phyloP scores from a whole-genome alignment of 257 asterid species.

The Solanum tacnaense region DNA sequence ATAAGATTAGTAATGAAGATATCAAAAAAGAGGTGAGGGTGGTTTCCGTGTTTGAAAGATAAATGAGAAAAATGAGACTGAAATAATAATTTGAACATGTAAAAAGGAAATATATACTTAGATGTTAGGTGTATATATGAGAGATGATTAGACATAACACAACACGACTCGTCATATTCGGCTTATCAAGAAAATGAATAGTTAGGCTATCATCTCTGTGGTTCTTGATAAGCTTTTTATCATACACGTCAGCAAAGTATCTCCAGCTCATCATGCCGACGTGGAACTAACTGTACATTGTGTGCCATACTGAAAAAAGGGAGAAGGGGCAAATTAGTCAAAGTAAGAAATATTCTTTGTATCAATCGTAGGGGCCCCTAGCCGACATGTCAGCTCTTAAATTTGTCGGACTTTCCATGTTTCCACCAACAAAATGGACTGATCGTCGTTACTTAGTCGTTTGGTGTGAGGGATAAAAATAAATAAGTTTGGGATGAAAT shows the following conservation, averaged over 20 bases:
- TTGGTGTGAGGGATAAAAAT: no score
- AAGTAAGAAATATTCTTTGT: background rate
- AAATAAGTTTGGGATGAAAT: no score
- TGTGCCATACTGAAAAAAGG: background rate
- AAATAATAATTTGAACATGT: background rate
- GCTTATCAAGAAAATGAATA: background rate
- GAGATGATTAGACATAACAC: no score
- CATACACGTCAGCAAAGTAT: background rate
- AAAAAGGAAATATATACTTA: no score
- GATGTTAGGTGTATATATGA: background rate
- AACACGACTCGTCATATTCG: no score
- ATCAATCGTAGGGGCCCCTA: background rate
- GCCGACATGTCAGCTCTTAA: conserved; percentile 5
- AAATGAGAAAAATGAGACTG: background rate
- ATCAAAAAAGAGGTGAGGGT: background rate
- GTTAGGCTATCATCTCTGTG: background rate
- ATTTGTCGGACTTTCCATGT: conserved; percentile 7
- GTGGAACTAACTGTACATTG: background rate
- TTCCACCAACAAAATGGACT: conserved; percentile 12
- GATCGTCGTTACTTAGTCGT: background rate
- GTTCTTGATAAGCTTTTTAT: background rate
- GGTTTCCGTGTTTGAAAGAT: no score
- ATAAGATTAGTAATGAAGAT: background rate
- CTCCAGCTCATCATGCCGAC: background rate
- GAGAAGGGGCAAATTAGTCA: background rate